Conservation (phyloP, 805 yeast species). For the Sugiyamaella valdiviana region DNA sequence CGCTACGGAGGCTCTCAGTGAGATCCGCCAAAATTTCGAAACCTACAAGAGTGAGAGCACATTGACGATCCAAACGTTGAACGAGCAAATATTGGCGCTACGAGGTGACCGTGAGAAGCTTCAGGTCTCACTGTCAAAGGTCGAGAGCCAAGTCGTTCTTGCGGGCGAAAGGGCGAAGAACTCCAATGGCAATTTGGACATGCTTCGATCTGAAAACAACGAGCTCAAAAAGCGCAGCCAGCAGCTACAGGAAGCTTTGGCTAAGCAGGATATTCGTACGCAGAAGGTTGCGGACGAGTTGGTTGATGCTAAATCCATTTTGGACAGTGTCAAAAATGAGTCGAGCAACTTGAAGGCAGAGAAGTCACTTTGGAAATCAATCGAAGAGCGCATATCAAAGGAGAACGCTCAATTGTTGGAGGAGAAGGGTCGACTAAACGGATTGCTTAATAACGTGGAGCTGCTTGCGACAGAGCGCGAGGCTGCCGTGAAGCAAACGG, state of each 20-base stretch:
- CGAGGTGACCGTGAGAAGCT: conserved; percentile 42
- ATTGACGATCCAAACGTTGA: conserved; percentile 43
- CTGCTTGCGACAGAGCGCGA: conserved; percentile 57
- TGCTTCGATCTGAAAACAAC: conserved; percentile 40
- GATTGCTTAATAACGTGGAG: conserved; percentile 55
- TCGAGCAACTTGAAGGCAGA: conserved; percentile 50
- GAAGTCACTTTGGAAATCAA: conserved; percentile 42
- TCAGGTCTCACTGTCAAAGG: conserved; percentile 45
- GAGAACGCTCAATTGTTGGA: conserved; percentile 49
- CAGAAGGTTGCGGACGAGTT: conserved; percentile 50
- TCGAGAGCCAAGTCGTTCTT: conserved; percentile 49
- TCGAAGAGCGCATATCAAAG: conserved; percentile 44
- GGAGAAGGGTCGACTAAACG: conserved; percentile 55
- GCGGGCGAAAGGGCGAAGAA: conserved; percentile 46
- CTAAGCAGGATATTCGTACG: conserved; percentile 44
- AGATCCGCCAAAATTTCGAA: conserved; percentile 33
- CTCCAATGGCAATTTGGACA: conserved; percentile 36
- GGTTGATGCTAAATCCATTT: conserved; percentile 43
- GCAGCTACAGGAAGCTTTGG: conserved; percentile 38
- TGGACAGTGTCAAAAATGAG: conserved; percentile 42
- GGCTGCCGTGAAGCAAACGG: conserved; percentile 42
- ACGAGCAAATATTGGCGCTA: conserved; percentile 38
- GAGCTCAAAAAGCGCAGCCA: conserved; percentile 38
- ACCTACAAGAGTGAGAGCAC: conserved; percentile 38
- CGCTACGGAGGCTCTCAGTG: conserved; percentile 26